These are phyloP conservation scores for Peribolospora baueri DNA, from an alignment of 768 basidiomycete genomes.

Conservation along the genomic window DNA sequence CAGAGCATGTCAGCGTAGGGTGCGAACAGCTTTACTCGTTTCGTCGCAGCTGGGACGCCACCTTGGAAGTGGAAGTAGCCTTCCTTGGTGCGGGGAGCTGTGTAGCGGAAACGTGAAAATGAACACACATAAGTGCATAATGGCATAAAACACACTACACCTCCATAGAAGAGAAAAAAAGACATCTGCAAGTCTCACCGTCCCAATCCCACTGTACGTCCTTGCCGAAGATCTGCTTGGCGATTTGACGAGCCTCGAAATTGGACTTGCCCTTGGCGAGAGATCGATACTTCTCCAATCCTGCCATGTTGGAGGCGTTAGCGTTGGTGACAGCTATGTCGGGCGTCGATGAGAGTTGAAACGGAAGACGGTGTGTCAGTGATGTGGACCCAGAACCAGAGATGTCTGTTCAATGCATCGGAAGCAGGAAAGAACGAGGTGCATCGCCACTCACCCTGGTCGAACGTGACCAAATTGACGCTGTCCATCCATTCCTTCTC, in stretches of 20 bases:
- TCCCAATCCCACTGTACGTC: constrained; percentile 76
- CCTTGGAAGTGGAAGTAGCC: constrained; percentile 74
- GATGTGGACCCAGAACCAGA: background rate
- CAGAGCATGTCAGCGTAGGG: constrained; percentile 74
- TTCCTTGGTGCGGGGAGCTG: constrained; percentile 67
- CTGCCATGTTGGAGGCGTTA: constrained; percentile 22
- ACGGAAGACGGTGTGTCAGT: background rate
- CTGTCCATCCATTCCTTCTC: constrained; percentile 49
- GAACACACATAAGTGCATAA: background rate
- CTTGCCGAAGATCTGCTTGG: constrained; percentile 45
- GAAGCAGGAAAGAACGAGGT: background rate
- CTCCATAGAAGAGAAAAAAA: background rate
- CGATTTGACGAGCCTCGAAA: constrained; percentile 41
- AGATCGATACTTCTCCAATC: constrained; percentile 33
- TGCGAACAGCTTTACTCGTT: constrained; percentile 52
- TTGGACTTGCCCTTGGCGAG: constrained; percentile 40
- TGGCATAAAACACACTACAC: background rate
- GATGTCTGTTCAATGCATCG: background rate
- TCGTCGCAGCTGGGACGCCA: constrained; percentile 55
- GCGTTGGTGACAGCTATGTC: constrained; percentile 30
- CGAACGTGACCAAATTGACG: constrained; percentile 54
- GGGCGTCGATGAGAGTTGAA: background rate
- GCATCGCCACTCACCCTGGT: constrained; percentile 35
- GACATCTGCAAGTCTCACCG: constrained; percentile 28
- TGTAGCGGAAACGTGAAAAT: background rate